phyloP scores from a whole-genome alignment of 2,329 filamentous ascomycete genomes.

The Fusarium mangiferae region DNA sequence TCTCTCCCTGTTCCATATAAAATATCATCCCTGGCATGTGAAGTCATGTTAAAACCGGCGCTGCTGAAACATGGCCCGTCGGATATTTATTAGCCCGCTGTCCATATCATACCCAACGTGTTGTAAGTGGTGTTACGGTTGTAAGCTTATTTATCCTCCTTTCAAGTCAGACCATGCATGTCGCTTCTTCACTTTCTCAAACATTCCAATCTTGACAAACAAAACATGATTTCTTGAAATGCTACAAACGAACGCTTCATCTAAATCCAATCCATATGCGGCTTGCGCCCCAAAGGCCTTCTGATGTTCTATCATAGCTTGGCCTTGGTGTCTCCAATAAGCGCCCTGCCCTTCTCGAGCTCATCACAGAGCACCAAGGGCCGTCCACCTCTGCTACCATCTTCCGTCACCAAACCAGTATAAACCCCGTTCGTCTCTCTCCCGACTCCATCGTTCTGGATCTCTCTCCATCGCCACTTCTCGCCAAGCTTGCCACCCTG shows the following conservation, averaged over 20 bases:
- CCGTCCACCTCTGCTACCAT: slow-evolving; percentile 63
- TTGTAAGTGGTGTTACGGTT: slow-evolving; percentile 1
- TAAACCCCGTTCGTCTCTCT: slow-evolving; percentile 51
- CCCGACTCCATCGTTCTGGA: slow-evolving; percentile 52
- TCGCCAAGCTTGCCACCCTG: slow-evolving; percentile 61
- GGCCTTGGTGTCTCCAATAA: slow-evolving; percentile 31
- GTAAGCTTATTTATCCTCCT: slow-evolving; percentile 18
- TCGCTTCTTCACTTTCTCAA: neutral
- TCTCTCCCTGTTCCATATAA: neutral
- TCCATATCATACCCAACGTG: slow-evolving; percentile 1
- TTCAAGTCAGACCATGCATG: slow-evolving; percentile 7
- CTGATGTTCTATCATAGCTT: slow-evolving; percentile 42
- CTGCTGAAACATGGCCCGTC: slow-evolving; percentile 16
- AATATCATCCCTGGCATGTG: neutral
- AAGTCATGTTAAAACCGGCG: neutral
- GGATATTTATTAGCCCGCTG: slow-evolving; percentile 30
- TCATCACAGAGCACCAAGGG: slow-evolving; percentile 59
- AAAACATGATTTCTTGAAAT: slow-evolving; percentile 11
- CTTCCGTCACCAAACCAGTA: slow-evolving; percentile 58
- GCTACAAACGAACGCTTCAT: slow-evolving; percentile 25
- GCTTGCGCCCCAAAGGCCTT: slow-evolving; percentile 5
- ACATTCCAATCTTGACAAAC: neutral
- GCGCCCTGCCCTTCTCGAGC: slow-evolving; percentile 46
- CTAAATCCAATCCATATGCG: slow-evolving; percentile 5
- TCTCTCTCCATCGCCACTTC: slow-evolving; percentile 73